phyloP scores from a whole-genome alignment of 208 protist genomes.

The Vickermania spadyakhi region DNA sequence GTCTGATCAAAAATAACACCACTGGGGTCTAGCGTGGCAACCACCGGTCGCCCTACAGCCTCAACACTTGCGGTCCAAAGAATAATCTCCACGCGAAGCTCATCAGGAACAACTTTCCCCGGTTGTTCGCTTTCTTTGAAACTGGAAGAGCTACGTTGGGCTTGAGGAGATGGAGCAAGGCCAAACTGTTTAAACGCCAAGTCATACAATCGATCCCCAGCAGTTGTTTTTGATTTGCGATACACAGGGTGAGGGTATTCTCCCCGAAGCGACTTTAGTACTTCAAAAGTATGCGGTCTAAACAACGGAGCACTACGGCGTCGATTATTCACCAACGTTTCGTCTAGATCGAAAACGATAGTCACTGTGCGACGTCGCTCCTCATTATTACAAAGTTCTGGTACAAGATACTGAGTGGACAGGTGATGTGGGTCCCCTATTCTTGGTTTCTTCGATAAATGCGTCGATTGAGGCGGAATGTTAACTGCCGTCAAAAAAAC shows the following conservation, averaged over 20 bases:
- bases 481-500: background rate
- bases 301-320: slow-evolving; percentile 38
- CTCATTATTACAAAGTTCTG: slow-evolving; percentile 18
- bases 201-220: slow-evolving; percentile 33
- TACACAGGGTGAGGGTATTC: slow-evolving; percentile 34
- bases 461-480: background rate
- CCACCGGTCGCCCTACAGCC: slow-evolving; percentile 53
- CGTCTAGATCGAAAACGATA: slow-evolving; percentile 88
- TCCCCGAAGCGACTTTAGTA: slow-evolving; percentile 41
- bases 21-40: slow-evolving; percentile 61
- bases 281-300: slow-evolving; percentile 49
- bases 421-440: background rate
- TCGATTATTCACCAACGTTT: slow-evolving; percentile 87
- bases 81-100: slow-evolving; percentile 69
- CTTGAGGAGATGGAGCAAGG: background rate
- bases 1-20: slow-evolving; percentile 62
- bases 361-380: slow-evolving; percentile 60
- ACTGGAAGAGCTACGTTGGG: background rate
- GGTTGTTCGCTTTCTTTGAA: background rate
- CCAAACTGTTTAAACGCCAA: slow-evolving; percentile 10
- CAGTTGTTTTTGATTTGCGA: slow-evolving; percentile 9
- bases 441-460: background rate
- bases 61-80: slow-evolving; percentile 86
- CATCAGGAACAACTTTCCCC: slow-evolving; percentile 1
- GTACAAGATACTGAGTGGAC: slow-evolving; percentile 20